Evolutionary conservation across 371 early-diverging fungal genomes (phyloP).

Genomic region (Smittium culicis): DNA sequence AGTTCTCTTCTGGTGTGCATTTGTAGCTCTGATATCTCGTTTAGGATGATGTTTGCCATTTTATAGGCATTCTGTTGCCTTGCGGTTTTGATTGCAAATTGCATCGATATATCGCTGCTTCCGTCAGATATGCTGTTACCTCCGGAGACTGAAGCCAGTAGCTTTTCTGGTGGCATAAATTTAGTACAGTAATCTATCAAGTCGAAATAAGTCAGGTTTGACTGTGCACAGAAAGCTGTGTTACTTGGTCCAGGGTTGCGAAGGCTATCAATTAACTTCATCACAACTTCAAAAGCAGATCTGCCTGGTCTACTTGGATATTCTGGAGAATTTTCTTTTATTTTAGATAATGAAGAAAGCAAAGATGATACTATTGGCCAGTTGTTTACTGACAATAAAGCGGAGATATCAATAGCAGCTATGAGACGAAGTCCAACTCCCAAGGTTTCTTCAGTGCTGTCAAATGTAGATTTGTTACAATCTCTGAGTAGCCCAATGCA

Average conservation of each 20-base stretch:
- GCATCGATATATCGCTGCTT: background rate
- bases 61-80: conserved; percentile 1
- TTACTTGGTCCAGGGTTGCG: background rate
- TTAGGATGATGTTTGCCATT: background rate
- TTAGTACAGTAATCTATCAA: background rate
- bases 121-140: background rate
- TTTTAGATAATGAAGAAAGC: conserved; percentile 23
- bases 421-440: conserved; percentile 20
- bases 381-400: conserved; percentile 15
- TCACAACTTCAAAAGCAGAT: conserved; percentile 4
- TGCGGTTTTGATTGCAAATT: conserved; percentile 2
- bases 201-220: background rate
- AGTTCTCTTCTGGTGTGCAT: background rate
- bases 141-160: conserved; percentile 5
- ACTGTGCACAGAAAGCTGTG: background rate
- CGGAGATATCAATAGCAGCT: conserved; percentile 16
- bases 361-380: conserved; percentile 28
- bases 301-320: conserved; percentile 8
- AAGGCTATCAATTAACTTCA: background rate
- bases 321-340: conserved; percentile 11
- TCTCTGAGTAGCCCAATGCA: conserved; percentile 31
- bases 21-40: background rate
- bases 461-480: conserved; percentile 16
- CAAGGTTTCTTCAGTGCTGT: conserved; percentile 19
- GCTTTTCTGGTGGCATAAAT: conserved; percentile 6